These are phyloP conservation scores for Tetracladium marchalianum DNA, from an alignment of 495 filamentous ascomycete genomes.

Conservation along the genomic window DNA sequence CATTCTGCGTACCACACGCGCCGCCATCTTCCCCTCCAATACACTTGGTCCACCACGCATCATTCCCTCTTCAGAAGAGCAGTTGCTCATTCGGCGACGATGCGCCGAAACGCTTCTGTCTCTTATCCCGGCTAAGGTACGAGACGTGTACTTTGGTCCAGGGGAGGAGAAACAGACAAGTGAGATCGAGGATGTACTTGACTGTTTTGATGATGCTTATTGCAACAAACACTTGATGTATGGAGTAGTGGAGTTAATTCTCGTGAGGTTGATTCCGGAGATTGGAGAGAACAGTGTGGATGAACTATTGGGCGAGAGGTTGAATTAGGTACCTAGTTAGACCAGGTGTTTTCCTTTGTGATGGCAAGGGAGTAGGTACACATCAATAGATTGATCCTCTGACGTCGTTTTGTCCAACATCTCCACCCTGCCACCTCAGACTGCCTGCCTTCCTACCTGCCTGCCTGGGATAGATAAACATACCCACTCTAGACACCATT, in stretches of 20 bases:
- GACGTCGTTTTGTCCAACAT: neutral
- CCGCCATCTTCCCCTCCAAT: conserved; percentile 73
- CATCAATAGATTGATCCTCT: neutral
- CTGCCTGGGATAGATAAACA: no score
- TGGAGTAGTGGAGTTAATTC: conserved; percentile 61
- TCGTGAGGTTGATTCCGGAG: conserved; percentile 77
- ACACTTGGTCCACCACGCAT: conserved; percentile 37
- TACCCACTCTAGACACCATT: no score
- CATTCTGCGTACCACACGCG: conserved; percentile 61
- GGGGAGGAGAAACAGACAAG: conserved; percentile 11
- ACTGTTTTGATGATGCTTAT: conserved; percentile 70
- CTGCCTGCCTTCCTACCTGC: no score
- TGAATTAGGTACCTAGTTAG: conserved; percentile 33
- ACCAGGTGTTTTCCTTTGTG: neutral
- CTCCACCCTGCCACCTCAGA: no score
- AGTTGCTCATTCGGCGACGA: conserved; percentile 37
- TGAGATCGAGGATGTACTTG: conserved; percentile 40
- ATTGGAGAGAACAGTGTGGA: conserved; percentile 60
- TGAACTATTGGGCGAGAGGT: conserved; percentile 64
- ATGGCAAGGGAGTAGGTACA: neutral
- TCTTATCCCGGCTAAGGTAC: conserved; percentile 37
- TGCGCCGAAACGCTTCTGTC: conserved; percentile 43
- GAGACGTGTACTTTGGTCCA: conserved; percentile 37
- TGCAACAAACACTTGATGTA: conserved; percentile 87
- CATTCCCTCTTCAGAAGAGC: conserved; percentile 35